These are phyloP conservation scores for Chenopodium album DNA, from an alignment of 148 eudicot species.

Conservation along the genomic window DNA sequence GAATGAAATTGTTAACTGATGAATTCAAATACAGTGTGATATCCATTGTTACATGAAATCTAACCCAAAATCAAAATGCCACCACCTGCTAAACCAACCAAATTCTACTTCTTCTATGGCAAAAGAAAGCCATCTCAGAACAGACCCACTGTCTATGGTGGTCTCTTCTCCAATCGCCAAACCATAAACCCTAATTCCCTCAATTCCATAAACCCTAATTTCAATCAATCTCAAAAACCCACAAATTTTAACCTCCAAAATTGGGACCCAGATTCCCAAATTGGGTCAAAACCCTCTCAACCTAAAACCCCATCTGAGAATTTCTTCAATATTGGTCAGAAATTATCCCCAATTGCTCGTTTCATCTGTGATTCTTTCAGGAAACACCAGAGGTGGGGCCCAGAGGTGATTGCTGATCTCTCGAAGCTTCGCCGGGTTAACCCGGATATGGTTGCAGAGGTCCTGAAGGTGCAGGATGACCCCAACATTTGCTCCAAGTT, in stretches of 20 bases:
- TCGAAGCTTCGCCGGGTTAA: conserved; percentile 72
- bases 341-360: conserved; percentile 75
- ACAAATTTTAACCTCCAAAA: conserved; percentile 50
- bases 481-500: conserved; percentile 65
- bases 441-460: conserved; percentile 77
- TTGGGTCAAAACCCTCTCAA: conserved; percentile 2
- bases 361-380: conserved; percentile 77
- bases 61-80: conserved; percentile 39
- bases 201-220: conserved; percentile 24
- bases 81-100: conserved; percentile 39
- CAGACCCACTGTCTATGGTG: conserved; percentile 81
- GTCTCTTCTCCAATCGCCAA: conserved; percentile 79
- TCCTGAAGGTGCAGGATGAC: conserved; percentile 65
- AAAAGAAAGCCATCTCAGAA: conserved; percentile 74
- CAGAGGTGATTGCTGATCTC: conserved; percentile 58
- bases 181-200: conserved; percentile 37
- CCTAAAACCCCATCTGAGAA: conserved; percentile 43
- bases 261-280: conserved; percentile 65
- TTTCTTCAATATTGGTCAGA: conserved; percentile 54
- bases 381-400: conserved; percentile 69
- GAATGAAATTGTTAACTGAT: too few relatives aligned
- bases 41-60: not conserved
- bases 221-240: conserved; percentile 26
- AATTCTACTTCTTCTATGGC: conserved; percentile 71
- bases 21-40: too few relatives aligned